Evolutionary conservation across 2,329 filamentous ascomycete genomes (phyloP), one percentile per base, ranked within the genome.

Genomic region (Dactylellina cionopaga): DNA sequence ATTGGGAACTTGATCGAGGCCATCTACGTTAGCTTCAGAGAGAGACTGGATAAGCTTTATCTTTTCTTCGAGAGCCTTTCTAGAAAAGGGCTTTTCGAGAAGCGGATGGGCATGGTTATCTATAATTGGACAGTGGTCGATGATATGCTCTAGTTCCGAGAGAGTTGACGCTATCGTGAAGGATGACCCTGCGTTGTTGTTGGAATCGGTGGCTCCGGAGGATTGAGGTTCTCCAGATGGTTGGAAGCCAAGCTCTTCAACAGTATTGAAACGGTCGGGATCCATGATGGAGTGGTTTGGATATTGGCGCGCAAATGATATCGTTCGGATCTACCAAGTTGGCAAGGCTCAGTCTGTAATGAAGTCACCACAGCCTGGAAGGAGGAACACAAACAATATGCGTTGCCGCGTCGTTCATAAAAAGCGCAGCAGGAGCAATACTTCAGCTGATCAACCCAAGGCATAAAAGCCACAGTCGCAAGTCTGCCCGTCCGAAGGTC

Each of bases 51-150:
- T 83, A 17, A 88, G 83, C 35, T 59, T 33, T 10, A 59, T 19
- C n/a, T n/a, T n/a, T n/a, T n/a, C n/a, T 3, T 60, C 69, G 6
- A 17, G 24, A 13, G 60, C 54, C 11, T 60, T 17, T n/a, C 24
- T 39, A 7, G 37, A n/a, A 11, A 83, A 79, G 17, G 82, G 80
- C 5, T 82, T 81, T 35, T 85, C 85, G 7, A 92, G 84, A 0
- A 92, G 83, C 25, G 89, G 89, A 75, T 91, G 89, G 1, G 88
- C 88, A 77, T 92, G 89, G 76, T 90, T 87, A 80, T 92, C 90
- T 79, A 92, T 88, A 76, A 91, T 86, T 2, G 89, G 89, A 19
- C 84, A 87, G 17, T 78, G 81, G 25, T 82, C 79, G 64, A 88
- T 85, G 5, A 77, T 64, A 19, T 68, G 49, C 13, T 64, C 51